These are phyloP conservation scores for Gossypium trilobum DNA, from an alignment of 441 rosid species.

Conservation along the genomic window DNA sequence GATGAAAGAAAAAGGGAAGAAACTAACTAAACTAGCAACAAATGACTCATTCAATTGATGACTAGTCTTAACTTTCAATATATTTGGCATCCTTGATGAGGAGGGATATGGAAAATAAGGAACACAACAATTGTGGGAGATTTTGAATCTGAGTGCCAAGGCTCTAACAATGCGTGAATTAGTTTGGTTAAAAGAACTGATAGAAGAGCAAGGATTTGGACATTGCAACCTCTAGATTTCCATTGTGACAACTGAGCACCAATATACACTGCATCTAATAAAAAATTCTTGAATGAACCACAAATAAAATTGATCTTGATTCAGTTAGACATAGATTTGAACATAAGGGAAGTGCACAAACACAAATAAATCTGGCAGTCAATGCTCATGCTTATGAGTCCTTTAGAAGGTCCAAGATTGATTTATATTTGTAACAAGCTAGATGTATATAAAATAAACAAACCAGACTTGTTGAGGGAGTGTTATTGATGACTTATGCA, in stretches of 20 bases:
- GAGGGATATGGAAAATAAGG: not conserved
- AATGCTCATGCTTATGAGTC: not conserved
- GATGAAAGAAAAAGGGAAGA: not conserved
- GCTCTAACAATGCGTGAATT: not conserved
- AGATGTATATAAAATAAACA: not conserved
- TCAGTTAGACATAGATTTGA: not conserved
- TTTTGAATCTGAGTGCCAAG: not conserved
- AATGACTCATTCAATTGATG: not conserved
- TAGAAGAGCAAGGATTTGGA: not conserved
- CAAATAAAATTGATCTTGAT: not conserved
- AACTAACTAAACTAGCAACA: not conserved
- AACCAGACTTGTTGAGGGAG: conserved; percentile 1
- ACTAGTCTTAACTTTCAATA: not conserved
- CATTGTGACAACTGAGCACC: not conserved
- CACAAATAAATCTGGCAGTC: not conserved
- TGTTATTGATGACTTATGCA: not conserved
- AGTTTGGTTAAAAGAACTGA: not conserved
- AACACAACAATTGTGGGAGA: not conserved
- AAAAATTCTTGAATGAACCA: not conserved
- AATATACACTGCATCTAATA: not conserved
- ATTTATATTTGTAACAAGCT: conserved; percentile 6
- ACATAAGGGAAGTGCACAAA: not conserved
- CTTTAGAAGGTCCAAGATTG: not conserved
- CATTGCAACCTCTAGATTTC: not conserved
- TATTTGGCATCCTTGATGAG: not conserved